Evolutionary conservation across 1,284 basidiomycete genomes (phyloP).

Genomic region (Sporisorium scitamineum): DNA sequence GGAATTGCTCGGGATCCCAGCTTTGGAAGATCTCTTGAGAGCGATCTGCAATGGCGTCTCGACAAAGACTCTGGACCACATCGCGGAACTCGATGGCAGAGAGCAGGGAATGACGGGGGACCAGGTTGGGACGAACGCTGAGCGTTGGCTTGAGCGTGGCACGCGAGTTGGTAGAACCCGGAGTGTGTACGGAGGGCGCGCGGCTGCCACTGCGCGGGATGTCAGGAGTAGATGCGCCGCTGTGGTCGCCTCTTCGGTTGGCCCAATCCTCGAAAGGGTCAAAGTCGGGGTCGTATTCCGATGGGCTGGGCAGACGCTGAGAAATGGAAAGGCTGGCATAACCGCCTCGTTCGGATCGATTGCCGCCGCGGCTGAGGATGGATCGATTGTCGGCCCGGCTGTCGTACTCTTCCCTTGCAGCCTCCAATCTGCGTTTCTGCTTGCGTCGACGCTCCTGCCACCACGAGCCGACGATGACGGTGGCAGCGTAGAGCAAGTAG

Average conservation of each 20-base stretch:
- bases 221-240: constrained; percentile 29
- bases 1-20: constrained; percentile 59
- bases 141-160: constrained; percentile 14
- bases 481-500: constrained; percentile 82
- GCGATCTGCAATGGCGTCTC: constrained; percentile 67
- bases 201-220: constrained; percentile 15
- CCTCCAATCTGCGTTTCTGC: constrained; percentile 41
- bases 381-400: constrained; percentile 34
- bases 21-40: constrained; percentile 59
- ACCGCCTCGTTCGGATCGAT: constrained; percentile 9
- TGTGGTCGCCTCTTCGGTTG: constrained; percentile 16
- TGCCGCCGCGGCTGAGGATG: constrained; percentile 26
- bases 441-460: constrained; percentile 71
- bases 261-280: constrained; percentile 60
- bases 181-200: constrained; percentile 30
- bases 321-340: constrained; percentile 9
- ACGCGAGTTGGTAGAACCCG: constrained; percentile 28
- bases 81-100: constrained; percentile 93
- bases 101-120: constrained; percentile 76
- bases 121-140: constrained; percentile 39
- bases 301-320: constrained; percentile 46
- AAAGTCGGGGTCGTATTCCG: constrained; percentile 59
- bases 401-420: constrained; percentile 53
- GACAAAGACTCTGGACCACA: constrained; percentile 82
- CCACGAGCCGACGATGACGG: constrained; percentile 84